Conservation (phyloP, 441 rosid species). For the Kokia cookei region DNA sequence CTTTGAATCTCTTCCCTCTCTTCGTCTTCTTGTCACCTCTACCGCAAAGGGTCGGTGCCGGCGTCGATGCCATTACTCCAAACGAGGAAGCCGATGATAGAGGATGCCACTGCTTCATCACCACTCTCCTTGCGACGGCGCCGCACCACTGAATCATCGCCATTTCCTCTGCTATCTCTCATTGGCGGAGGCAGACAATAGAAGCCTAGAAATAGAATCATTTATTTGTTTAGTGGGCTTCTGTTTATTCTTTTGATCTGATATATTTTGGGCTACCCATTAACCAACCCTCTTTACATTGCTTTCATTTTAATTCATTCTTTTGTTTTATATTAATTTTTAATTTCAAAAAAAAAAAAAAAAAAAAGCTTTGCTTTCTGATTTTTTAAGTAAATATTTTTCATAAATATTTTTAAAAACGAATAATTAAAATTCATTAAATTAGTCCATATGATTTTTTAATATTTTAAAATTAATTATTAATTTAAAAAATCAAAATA, state of each 20-base stretch:
- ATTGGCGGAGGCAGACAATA: not conserved
- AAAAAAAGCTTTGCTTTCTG: too few relatives aligned
- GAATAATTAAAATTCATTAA: too few relatives aligned
- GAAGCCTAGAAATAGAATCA: not conserved
- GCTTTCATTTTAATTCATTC: too few relatives aligned
- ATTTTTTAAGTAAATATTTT: too few relatives aligned
- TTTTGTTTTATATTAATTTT: too few relatives aligned
- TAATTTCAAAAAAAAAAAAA: too few relatives aligned
- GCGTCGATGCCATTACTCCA: conserved; percentile 11
- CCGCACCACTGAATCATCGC: conserved; percentile 70
- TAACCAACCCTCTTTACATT: too few relatives aligned
- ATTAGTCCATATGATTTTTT: too few relatives aligned
- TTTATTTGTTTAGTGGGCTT: not conserved
- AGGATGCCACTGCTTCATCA: conserved; percentile 29
- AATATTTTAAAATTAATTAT: too few relatives aligned
- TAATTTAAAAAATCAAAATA: too few relatives aligned
- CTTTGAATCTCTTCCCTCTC: conserved; percentile 89
- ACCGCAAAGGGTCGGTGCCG: conserved; percentile 62
- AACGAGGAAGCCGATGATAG: conserved; percentile 3
- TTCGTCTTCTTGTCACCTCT: conserved; percentile 92
- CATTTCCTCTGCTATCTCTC: conserved; percentile 22
- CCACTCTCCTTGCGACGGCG: conserved; percentile 49
- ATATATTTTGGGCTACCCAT: not conserved
- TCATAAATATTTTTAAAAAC: too few relatives aligned
- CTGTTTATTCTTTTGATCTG: not conserved